Evolutionary conservation across 2,329 filamentous ascomycete genomes (phyloP).

Genomic region (Akanthomyces muscarius): DNA sequence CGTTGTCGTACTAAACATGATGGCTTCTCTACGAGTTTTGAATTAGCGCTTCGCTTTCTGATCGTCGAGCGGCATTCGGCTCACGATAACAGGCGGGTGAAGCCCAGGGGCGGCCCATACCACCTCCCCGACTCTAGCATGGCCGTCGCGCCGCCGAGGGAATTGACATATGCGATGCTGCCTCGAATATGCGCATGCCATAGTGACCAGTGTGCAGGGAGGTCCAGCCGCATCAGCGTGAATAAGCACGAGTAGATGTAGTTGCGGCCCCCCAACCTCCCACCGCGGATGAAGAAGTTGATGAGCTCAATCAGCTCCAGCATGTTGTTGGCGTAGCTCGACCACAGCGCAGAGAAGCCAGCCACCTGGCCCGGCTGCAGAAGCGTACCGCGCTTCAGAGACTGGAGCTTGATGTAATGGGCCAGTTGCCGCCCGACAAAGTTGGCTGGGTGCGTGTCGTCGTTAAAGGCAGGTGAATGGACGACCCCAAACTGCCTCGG

Average conservation of each 20-base stretch:
- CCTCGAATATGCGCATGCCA: not conserved
- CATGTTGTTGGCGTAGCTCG: not conserved
- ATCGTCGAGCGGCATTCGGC: not conserved
- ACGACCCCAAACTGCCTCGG: not conserved
- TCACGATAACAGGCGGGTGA: not conserved
- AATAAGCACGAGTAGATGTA: slow-evolving; percentile 5
- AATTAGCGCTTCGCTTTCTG: too few species aligned
- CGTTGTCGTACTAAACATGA: slow-evolving; percentile 1
- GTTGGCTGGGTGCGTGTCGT: not conserved
- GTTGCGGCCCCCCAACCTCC: not conserved
- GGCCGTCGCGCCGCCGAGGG: not conserved
- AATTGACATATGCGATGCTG: not conserved
- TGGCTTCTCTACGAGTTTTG: not conserved
- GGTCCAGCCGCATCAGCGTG: not conserved
- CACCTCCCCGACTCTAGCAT: not conserved
- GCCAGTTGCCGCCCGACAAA: not conserved
- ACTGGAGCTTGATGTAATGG: not conserved
- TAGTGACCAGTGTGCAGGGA: not conserved
- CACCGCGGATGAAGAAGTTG: slow-evolving; percentile 1
- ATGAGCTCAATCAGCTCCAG: not conserved
- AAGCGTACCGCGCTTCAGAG: not conserved
- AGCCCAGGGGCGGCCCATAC: not conserved
- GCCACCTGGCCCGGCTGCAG: not conserved
- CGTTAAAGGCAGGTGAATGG: not conserved
- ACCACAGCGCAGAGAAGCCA: not conserved